Base-by-base conservation (phyloP, 768 basidiomycete species). In the Tricholoma furcatifolium region DNA sequence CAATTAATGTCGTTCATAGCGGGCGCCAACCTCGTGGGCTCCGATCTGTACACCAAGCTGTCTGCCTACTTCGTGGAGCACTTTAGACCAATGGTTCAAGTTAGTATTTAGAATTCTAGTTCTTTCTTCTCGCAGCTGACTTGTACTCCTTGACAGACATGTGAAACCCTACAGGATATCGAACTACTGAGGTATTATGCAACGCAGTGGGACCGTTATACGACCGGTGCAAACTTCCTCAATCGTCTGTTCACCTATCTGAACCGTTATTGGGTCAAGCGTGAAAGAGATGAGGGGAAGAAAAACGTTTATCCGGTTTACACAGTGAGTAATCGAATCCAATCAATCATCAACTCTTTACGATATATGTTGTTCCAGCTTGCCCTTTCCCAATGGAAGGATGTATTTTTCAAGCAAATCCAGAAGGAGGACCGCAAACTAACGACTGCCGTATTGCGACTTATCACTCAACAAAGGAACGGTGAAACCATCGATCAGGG, bases 211-310 rank as follows among this genome's bases (percentile, higher is more conserved):
- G 90, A 93, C 67, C 82, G 93, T 40, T 98, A 98, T 70, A 99
- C 97, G 1, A 96, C 87, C 1, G 96, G 97, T 59, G 95, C 97
- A 1, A 94, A 91, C 67, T 98, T 94, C 66, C 87, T 98, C 66
- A 96, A 98, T 66, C 88, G 97, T 53, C 71, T 99, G 34, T 98
- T 98, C 76, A 92, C 92, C 9, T 98, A 98, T 72, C 82, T 99
- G 53, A 98, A 98, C 70, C 90, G 97, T 27, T 95, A 98, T 69
- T 99, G 97, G 97, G 97, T 99, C 44, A 98, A 97, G 73, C 84
- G 97, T 51, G 97, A 99, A 69, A 86, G 96, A 66, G 96, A 98
- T 62, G 97, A 99, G 66, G 97, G 97, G 12, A 84, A 96, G 67
- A 97, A 95, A 72, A 87, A 87, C 34, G 90, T 98, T 20, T 99